Evolutionary conservation across 2,329 filamentous ascomycete species (phyloP).

Genomic region (Purpureocillium lavendulum): DNA sequence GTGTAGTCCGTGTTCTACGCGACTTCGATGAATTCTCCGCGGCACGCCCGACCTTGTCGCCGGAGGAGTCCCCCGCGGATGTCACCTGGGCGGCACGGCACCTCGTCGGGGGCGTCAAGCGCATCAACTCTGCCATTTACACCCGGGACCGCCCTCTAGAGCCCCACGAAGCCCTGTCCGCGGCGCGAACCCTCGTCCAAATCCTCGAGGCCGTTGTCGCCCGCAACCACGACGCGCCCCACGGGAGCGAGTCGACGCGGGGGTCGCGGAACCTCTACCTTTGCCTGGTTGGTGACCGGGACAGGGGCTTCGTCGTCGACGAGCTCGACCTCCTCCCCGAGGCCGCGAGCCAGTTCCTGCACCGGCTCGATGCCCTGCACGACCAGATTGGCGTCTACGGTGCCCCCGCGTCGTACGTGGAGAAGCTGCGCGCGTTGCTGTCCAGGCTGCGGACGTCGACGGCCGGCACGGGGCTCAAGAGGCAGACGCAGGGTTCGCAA

Average conservation of each 20-base stretch:
- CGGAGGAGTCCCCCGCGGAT: conserved; percentile 24
- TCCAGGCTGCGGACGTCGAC: conserved; percentile 19
- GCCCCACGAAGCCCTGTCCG: conserved; percentile 30
- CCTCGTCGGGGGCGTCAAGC: conserved; percentile 30
- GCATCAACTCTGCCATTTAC: conserved; percentile 34
- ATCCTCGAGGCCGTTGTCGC: conserved; percentile 36
- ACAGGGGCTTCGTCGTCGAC: conserved; percentile 35
- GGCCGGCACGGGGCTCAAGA: conserved; percentile 21
- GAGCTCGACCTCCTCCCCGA: conserved; percentile 34
- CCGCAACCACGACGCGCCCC: conserved; percentile 28
- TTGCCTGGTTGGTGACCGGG: conserved; percentile 35
- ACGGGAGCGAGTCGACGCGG: conserved; percentile 17
- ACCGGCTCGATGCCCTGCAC: conserved; percentile 24
- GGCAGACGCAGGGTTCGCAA: conserved; percentile 15
- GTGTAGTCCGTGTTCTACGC: conserved; percentile 36
- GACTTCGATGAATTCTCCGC: conserved; percentile 28
- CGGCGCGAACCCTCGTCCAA: conserved; percentile 37
- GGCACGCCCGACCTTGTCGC: conserved; percentile 1
- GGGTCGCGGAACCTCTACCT: conserved; percentile 35
- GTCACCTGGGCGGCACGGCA: conserved; percentile 43
- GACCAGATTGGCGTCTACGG: conserved; percentile 23
- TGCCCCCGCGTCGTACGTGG: conserved; percentile 25
- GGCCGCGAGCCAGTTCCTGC: conserved; percentile 32
- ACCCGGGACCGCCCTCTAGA: conserved; percentile 27
- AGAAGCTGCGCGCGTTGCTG: conserved; percentile 23